These are phyloP conservation scores for Metschnikowia arizonensis DNA, from an alignment of 805 yeast species.

Conservation along the genomic window DNA sequence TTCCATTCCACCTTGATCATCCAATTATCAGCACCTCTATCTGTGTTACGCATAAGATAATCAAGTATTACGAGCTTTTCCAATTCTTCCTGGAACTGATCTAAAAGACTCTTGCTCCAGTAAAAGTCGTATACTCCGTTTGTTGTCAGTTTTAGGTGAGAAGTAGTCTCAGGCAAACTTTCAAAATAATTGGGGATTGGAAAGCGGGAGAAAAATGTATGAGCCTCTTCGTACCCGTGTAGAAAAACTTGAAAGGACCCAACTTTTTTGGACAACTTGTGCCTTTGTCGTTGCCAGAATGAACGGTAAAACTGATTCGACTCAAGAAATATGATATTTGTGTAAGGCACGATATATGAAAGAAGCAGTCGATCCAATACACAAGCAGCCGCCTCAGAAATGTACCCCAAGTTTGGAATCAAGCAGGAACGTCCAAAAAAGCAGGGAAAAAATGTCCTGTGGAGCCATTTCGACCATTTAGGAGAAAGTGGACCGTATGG, in stretches of 20 bases:
- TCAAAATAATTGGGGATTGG: slow-evolving; percentile 48
- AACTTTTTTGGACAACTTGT: slow-evolving; percentile 35
- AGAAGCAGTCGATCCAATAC: slow-evolving; percentile 58
- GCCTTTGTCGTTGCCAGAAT: slow-evolving; percentile 38
- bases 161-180: slow-evolving; percentile 10
- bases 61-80: slow-evolving; percentile 69
- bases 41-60: slow-evolving; percentile 71
- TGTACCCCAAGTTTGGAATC: slow-evolving; percentile 68
- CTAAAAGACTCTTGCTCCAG: slow-evolving; percentile 51
- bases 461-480: slow-evolving; percentile 77
- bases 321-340: slow-evolving; percentile 51
- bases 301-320: slow-evolving; percentile 52
- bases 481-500: slow-evolving; percentile 78
- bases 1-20: slow-evolving; percentile 59
- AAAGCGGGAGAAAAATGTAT: slow-evolving; percentile 48
- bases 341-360: slow-evolving; percentile 60
- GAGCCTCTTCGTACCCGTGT: slow-evolving; percentile 56
- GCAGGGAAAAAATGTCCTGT: slow-evolving; percentile 70
- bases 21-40: slow-evolving; percentile 74
- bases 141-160: neutral
- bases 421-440: slow-evolving; percentile 71
- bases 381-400: slow-evolving; percentile 70
- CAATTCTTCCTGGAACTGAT: slow-evolving; percentile 54
- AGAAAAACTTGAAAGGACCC: slow-evolving; percentile 69
- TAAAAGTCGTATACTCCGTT: slow-evolving; percentile 25